These are phyloP conservation scores for Moniliophthora roreri DNA, from an alignment of 1,284 basidiomycete genomes.

Conservation along the genomic window DNA sequence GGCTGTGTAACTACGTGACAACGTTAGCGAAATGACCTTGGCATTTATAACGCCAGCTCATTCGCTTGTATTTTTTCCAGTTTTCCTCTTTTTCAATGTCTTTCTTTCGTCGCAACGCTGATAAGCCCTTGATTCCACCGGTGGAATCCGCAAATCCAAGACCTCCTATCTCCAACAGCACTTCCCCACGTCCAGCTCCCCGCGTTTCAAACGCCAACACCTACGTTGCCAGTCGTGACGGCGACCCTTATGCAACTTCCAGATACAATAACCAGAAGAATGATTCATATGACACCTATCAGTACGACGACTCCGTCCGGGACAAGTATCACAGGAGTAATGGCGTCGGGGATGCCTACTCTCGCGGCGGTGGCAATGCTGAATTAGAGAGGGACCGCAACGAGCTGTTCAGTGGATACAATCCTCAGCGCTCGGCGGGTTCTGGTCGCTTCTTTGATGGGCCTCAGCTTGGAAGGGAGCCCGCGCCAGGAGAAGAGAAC, in stretches of 20 bases:
- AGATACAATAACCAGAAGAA: constrained; percentile 21
- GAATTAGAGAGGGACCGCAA: constrained; percentile 63
- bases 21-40: too few species aligned
- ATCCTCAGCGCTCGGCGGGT: constrained; percentile 48
- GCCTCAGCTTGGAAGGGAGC: constrained; percentile 43
- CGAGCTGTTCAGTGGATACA: constrained; percentile 75
- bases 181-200: constrained; percentile 43
- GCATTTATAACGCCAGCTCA: too few species aligned
- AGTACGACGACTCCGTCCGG: constrained; percentile 26
- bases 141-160: constrained; percentile 32
- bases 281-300: constrained; percentile 23
- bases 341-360: constrained; percentile 60
- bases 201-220: constrained; percentile 54
- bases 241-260: constrained; percentile 45
- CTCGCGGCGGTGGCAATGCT: constrained; percentile 45
- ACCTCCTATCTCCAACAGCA: constrained; percentile 29
- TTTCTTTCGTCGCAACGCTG: constrained; percentile 57
- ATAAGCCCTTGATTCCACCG: constrained; percentile 69
- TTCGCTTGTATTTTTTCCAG: neutral
- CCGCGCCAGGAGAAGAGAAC: constrained; percentile 74
- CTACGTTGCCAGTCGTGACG: constrained; percentile 67
- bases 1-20: too few species aligned
- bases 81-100: constrained; percentile 17
- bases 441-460: constrained; percentile 71
- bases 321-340: constrained; percentile 53